Conservation (phyloP, 208 protist genomes). For the Endotrypanum monterogeii region DNA sequence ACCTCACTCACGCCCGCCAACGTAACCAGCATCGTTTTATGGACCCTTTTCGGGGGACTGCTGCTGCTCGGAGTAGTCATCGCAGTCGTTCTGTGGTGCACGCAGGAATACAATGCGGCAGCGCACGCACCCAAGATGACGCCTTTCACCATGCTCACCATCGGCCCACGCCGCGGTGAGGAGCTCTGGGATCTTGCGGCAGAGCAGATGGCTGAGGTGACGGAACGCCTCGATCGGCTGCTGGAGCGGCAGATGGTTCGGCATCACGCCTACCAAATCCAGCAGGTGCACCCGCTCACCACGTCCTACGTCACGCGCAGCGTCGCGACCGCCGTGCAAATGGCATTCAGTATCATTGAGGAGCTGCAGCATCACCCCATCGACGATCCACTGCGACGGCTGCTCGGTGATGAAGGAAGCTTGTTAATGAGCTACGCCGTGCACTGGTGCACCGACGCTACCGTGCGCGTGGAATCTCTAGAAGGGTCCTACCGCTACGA, state of each 20-base stretch:
- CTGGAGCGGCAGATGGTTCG: constrained; percentile 41
- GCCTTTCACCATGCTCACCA: constrained; percentile 75
- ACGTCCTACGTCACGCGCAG: constrained; percentile 48
- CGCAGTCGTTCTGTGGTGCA: constrained; percentile 38
- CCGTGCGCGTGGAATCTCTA: constrained; percentile 45
- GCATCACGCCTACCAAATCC: constrained; percentile 57
- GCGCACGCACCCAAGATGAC: constrained; percentile 61
- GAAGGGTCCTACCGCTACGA: constrained; percentile 55
- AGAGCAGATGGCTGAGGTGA: constrained; percentile 60
- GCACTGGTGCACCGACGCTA: constrained; percentile 81
- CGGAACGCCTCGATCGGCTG: constrained; percentile 42
- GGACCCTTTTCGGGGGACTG: constrained; percentile 33
- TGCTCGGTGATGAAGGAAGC: constrained; percentile 62
- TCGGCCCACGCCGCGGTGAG: constrained; percentile 66
- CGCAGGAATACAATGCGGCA: constrained; percentile 54
- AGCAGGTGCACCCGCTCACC: constrained; percentile 79
- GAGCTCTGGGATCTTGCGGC: constrained; percentile 69
- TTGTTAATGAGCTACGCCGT: constrained; percentile 62
- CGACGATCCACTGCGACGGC: constrained; percentile 46
- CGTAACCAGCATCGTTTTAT: constrained; percentile 35
- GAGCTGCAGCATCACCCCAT: constrained; percentile 52
- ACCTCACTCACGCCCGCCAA: constrained; percentile 13
- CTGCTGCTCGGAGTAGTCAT: constrained; percentile 32
- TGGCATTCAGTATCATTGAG: constrained; percentile 64
- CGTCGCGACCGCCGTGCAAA: constrained; percentile 53